phyloP scores from a whole-genome alignment of 331 rosid genomes.

The Quercus lobata region DNA sequence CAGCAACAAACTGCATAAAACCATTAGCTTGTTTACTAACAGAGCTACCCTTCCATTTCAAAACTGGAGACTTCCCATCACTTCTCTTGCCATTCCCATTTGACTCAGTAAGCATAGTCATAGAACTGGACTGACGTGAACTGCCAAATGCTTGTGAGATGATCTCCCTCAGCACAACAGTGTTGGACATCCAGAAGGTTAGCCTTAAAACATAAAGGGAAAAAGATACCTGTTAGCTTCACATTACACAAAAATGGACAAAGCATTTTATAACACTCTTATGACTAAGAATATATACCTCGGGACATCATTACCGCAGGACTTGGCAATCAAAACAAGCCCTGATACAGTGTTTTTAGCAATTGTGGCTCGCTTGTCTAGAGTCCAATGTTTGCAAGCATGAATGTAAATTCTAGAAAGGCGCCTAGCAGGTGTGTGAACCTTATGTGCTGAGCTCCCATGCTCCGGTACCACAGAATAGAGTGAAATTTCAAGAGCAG shows the following conservation, averaged over 20 bases:
- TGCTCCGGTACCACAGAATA: conserved; percentile 92
- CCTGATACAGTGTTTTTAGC: conserved; percentile 83
- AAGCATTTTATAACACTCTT: not conserved
- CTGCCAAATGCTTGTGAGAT: conserved; percentile 68
- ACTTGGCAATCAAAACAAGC: conserved; percentile 79
- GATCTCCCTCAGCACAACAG: conserved; percentile 75
- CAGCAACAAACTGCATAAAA: conserved; percentile 42
- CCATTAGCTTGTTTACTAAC: conserved; percentile 49
- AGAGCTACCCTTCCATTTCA: conserved; percentile 51
- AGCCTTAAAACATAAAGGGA: conserved; percentile 47
- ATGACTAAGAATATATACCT: conserved; percentile 42
- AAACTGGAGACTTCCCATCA: conserved; percentile 40
- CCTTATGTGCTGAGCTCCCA: conserved; percentile 96
- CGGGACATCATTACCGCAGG: conserved; percentile 93
- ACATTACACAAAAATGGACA: conserved; percentile 8
- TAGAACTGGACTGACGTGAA: conserved; percentile 50
- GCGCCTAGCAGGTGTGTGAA: conserved; percentile 98
- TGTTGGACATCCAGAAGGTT: conserved; percentile 90
- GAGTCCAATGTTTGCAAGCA: conserved; percentile 84
- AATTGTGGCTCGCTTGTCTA: conserved; percentile 59
- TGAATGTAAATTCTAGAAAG: conserved; percentile 83
- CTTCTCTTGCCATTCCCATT: conserved; percentile 42
- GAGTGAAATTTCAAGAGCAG: conserved; percentile 92
- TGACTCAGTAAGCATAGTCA: conserved; percentile 40
- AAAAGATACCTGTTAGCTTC: conserved; percentile 15